Evolutionary conservation across 2,329 filamentous ascomycete species (phyloP).

Genomic region (Ascochyta pisi): DNA sequence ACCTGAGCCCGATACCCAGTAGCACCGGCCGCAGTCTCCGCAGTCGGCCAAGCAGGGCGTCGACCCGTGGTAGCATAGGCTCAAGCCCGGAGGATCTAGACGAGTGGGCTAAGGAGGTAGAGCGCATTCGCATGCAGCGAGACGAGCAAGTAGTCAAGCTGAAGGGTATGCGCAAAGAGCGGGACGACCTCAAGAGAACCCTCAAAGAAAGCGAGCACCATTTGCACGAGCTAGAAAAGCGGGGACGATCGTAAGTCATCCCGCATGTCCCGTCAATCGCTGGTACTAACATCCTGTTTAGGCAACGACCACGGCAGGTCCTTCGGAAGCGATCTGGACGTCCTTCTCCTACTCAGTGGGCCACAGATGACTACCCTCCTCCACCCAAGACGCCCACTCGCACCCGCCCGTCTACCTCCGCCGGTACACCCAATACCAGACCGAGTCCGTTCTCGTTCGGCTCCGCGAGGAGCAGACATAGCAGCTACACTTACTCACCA

Average conservation of each 20-base stretch:
- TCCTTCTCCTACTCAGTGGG: conserved; percentile 12
- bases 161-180: conserved; percentile 41
- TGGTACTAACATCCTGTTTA: background rate
- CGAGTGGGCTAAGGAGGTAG: conserved; percentile 43
- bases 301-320: conserved; percentile 24
- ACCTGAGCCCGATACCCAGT: conserved; percentile 13
- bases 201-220: conserved; percentile 43
- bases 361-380: conserved; percentile 8
- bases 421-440: conserved; percentile 6
- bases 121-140: conserved; percentile 43
- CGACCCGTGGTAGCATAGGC: conserved; percentile 28
- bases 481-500: conserved; percentile 17
- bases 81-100: conserved; percentile 32
- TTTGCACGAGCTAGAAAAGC: conserved; percentile 39
- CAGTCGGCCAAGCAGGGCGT: conserved; percentile 25
- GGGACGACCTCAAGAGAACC: conserved; percentile 39
- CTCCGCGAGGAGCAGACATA: conserved; percentile 17
- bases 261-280: background rate
- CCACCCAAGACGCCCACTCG: conserved; percentile 17
- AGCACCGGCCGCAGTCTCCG: conserved; percentile 19
- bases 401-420: conserved; percentile 18
- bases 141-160: conserved; percentile 44
- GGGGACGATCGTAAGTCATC: conserved; percentile 12
- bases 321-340: conserved; percentile 23
- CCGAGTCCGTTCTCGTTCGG: conserved; percentile 18